Percentiles rank a stretch among this genome's conserved stretches.
Conservation (phyloP, 2,329 filamentous ascomycete species). For the Didymella keratinophila region DNA sequence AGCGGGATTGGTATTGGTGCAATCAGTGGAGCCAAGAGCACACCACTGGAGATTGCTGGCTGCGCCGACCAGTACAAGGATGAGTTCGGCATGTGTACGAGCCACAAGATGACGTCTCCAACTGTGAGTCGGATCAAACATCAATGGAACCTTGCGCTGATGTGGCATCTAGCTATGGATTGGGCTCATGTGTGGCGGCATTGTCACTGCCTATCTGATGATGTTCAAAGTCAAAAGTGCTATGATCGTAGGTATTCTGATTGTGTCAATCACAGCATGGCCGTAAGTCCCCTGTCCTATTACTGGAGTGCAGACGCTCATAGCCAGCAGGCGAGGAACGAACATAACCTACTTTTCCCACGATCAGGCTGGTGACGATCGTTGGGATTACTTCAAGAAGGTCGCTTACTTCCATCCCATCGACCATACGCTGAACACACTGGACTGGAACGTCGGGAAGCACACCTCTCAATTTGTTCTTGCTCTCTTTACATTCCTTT, state of each 20-base stretch:
- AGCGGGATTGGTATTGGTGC: conserved; percentile 84
- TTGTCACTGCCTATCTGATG: conserved; percentile 81
- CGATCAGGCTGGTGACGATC: conserved; percentile 69
- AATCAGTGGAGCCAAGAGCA: conserved; percentile 68
- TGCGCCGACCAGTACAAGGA: conserved; percentile 66
- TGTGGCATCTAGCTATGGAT: conserved; percentile 71
- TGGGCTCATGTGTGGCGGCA: conserved; percentile 83
- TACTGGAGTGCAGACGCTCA: conserved; percentile 24
- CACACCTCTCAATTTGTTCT: conserved; percentile 79
- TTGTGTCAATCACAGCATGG: conserved; percentile 90
- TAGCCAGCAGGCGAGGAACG: conserved; percentile 63
- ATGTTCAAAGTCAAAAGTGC: conserved; percentile 87
- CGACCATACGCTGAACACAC: conserved; percentile 70
- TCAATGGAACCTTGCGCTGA: conserved; percentile 19
- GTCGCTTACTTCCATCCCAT: conserved; percentile 84
- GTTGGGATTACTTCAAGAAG: conserved; percentile 85
- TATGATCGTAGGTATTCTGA: conserved; percentile 80
- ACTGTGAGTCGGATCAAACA: conserved; percentile 51
- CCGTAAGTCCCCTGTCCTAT: conserved; percentile 55
- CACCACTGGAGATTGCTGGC: conserved; percentile 78
- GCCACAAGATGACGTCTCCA: conserved; percentile 80
- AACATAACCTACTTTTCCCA: conserved; percentile 82
- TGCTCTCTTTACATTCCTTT: conserved; percentile 87
- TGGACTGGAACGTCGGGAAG: conserved; percentile 74
- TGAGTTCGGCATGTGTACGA: conserved; percentile 66